Conservation (phyloP, 1,284 basidiomycete species). For the Coniferiporia weirii region DNA sequence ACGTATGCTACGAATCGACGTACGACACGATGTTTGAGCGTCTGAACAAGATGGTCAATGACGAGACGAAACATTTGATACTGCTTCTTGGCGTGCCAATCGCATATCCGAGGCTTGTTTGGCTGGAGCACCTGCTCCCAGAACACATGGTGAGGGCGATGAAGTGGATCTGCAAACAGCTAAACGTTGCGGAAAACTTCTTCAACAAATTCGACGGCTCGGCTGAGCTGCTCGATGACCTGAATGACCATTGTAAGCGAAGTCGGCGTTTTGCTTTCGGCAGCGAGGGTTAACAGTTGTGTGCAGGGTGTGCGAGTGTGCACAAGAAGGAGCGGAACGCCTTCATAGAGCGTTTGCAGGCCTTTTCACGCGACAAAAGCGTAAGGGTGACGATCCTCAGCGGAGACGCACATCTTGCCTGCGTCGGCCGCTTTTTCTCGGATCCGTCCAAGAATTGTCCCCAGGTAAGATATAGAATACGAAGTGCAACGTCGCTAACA, state of each 20-base stretch:
- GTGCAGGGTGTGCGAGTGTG: conserved; percentile 26
- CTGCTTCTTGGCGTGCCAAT: conserved; percentile 31
- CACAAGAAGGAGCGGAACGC: conserved; percentile 41
- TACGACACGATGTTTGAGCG: conserved; percentile 29
- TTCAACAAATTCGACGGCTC: conserved; percentile 30
- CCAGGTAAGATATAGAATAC: conserved; percentile 16
- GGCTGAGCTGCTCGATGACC: conserved; percentile 34
- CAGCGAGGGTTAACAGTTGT: background rate
- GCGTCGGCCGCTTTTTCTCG: conserved; percentile 24
- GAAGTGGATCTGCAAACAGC: too few species aligned
- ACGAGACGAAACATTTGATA: conserved; percentile 27
- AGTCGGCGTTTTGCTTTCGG: background rate
- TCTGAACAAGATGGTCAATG: conserved; percentile 23
- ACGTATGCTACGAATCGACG: conserved; percentile 28
- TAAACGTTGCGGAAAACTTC: conserved; percentile 14
- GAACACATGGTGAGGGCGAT: background rate
- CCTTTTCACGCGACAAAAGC: conserved; percentile 25
- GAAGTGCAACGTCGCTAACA: background rate
- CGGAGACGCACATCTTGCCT: conserved; percentile 31
- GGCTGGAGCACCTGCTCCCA: conserved; percentile 23
- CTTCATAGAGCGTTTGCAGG: conserved; percentile 31
- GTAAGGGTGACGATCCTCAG: conserved; percentile 31
- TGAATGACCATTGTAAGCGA: conserved; percentile 28
- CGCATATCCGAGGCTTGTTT: conserved; percentile 23
- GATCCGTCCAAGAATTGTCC: conserved; percentile 22